Conservation (phyloP, 768 basidiomycete species). For the Tulasnella sp. region DNA sequence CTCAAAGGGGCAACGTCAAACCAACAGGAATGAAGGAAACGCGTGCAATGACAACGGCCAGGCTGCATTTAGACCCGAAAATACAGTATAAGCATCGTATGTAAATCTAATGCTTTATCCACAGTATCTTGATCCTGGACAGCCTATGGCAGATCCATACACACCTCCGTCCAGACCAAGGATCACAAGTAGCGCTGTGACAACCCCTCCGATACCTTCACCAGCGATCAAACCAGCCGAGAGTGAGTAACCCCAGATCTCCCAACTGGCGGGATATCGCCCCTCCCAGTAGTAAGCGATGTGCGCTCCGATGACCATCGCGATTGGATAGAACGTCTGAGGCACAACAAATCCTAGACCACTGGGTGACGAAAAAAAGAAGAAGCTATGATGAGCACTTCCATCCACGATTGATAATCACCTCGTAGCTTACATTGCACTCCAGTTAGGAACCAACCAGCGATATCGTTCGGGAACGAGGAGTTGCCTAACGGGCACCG, state of each 20-base stretch:
- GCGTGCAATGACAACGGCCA: no score
- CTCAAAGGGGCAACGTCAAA: no score
- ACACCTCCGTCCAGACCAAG: background rate
- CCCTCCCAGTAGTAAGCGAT: slow-evolving; percentile 17
- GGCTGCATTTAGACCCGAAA: no score
- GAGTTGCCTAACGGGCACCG: slow-evolving; percentile 12
- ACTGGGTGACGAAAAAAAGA: slow-evolving; percentile 4
- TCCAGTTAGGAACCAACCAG: slow-evolving; percentile 21
- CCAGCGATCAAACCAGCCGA: slow-evolving; percentile 21
- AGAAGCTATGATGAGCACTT: background rate
- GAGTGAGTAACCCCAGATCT: slow-evolving; percentile 19
- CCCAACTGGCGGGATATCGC: slow-evolving; percentile 16
- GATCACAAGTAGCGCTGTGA: slow-evolving; percentile 13
- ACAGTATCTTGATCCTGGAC: slow-evolving; percentile 2
- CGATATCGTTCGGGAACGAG: slow-evolving; percentile 16
- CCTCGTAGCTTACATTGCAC: slow-evolving; percentile 8
- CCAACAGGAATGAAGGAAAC: no score
- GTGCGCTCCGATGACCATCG: slow-evolving; percentile 19
- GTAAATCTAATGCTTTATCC: no score
- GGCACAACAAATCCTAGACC: slow-evolving; percentile 21
- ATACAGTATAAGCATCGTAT: no score
- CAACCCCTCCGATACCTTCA: slow-evolving; percentile 21
- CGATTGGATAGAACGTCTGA: slow-evolving; percentile 17
- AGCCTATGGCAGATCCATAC: background rate
- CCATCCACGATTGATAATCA: no score